Evolutionary conservation across 2,329 filamentous ascomycete species (phyloP).

Genomic region (Tolypocladium pustulatum): DNA sequence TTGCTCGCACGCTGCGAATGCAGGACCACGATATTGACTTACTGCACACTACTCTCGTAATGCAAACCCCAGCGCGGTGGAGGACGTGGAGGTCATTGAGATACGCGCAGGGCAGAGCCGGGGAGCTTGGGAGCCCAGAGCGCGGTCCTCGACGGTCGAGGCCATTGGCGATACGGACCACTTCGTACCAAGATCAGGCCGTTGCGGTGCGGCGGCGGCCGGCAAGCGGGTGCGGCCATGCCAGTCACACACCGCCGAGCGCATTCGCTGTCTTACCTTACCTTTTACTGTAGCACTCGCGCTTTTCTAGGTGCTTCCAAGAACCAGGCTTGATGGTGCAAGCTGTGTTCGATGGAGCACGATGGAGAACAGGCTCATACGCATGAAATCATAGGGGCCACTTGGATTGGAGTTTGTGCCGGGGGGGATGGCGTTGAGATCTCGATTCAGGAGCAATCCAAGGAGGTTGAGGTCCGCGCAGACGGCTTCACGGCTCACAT

Average conservation of each 20-base stretch:
- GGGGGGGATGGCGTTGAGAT: background rate
- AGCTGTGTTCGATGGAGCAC: background rate
- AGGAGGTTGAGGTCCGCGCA: background rate
- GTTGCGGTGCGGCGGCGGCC: background rate
- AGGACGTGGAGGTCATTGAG: background rate
- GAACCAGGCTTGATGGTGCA: background rate
- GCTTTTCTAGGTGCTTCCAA: background rate
- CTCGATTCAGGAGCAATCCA: background rate
- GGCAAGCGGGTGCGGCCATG: background rate
- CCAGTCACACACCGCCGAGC: background rate
- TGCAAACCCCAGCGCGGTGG: background rate
- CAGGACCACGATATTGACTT: background rate
- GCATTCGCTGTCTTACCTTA: background rate
- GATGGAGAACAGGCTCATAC: background rate
- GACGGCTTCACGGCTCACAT: background rate
- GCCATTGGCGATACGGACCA: background rate
- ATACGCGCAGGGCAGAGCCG: background rate
- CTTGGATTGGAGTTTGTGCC: background rate
- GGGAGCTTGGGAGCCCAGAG: background rate
- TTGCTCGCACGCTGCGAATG: background rate
- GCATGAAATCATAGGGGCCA: background rate
- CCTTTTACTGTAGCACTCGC: too few species aligned
- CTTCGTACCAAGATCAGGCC: background rate
- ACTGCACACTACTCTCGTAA: background rate
- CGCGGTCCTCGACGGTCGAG: slow-evolving; percentile 2